A percentile compares a stretch with the other conserved stretches of the same genome.
Evolutionary conservation across 23 red algal genomes (phyloP).

Genomic region (Chondrus crispus): DNA sequence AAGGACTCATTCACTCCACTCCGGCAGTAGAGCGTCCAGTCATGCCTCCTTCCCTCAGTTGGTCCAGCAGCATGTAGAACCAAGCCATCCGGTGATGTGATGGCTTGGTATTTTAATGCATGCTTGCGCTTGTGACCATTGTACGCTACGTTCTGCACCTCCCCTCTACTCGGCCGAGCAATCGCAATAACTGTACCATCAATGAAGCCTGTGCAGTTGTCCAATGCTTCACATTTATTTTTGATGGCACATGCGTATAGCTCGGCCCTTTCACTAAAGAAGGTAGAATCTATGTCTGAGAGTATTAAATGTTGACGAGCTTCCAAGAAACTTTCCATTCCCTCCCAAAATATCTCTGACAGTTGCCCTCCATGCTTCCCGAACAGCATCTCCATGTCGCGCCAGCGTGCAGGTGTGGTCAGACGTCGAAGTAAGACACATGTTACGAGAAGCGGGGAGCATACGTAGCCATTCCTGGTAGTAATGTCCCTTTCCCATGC

Average conservation of each 20-base stretch:
- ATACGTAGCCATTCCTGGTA: background rate
- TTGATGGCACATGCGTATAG: background rate
- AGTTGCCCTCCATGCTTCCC: background rate
- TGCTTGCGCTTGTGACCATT: conserved; percentile 17
- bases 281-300: background rate
- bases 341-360: conserved; percentile 2
- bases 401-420: conserved; percentile 17
- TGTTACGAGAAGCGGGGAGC: background rate
- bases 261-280: conserved; percentile 1
- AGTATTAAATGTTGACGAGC: background rate
- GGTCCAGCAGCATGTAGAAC: background rate
- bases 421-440: conserved; percentile 3
- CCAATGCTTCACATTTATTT: background rate
- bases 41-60: background rate
- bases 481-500: background rate
- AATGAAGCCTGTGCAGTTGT: conserved; percentile 22
- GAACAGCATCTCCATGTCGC: conserved; percentile 14
- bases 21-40: conserved; percentile 5
- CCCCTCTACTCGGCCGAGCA: background rate
- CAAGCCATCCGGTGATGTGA: conserved; percentile 22
- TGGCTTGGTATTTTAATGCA: background rate
- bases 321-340: conserved; percentile 1
- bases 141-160: background rate
- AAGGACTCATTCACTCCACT: background rate
- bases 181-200: background rate